phyloP scores from a whole-genome alignment of 805 yeast genomes.

The Starmerella ratchasimensis region DNA sequence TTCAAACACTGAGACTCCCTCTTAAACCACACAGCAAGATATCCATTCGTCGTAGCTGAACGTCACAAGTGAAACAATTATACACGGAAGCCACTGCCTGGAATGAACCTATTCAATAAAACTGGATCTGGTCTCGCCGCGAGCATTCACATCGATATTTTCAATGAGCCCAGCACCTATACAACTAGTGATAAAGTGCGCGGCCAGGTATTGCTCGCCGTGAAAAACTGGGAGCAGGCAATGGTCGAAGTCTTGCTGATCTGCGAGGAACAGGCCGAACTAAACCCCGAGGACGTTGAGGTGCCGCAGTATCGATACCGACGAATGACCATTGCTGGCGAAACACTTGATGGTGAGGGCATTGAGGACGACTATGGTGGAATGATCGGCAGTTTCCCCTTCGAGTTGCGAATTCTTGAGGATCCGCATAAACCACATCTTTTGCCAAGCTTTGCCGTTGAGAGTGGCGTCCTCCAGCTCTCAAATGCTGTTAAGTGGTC shows the following conservation, averaged over 20 bases:
- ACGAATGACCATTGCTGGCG: constrained; percentile 8
- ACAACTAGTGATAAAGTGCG: constrained; percentile 8
- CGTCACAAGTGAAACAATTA: no score
- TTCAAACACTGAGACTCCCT: no score
- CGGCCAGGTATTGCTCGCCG: constrained; percentile 5
- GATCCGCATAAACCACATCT: constrained; percentile 6
- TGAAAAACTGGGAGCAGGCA: constrained; percentile 6
- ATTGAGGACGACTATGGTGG: background rate
- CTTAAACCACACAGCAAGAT: no score
- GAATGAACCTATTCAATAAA: constrained; percentile 2
- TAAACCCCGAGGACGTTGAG: background rate
- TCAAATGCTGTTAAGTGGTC: constrained; percentile 7
- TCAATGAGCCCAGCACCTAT: constrained; percentile 9
- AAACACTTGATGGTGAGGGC: constrained; percentile 9
- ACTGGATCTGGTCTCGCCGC: background rate
- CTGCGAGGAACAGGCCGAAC: constrained; percentile 14
- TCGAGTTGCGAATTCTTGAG: constrained; percentile 10
- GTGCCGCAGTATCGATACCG: constrained; percentile 4
- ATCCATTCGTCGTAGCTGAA: no score
- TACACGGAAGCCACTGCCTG: no score
- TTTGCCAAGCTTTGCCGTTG: constrained; percentile 13
- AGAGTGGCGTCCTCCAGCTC: background rate
- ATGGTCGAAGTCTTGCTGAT: constrained; percentile 7
- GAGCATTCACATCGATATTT: constrained; percentile 4
- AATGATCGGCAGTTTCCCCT: constrained; percentile 6